A percentile compares a stretch with the other conserved stretches of the same genome.
Conservation (phyloP, 2,329 filamentous ascomycete genomes). For the Arthrocladium fulminans region DNA sequence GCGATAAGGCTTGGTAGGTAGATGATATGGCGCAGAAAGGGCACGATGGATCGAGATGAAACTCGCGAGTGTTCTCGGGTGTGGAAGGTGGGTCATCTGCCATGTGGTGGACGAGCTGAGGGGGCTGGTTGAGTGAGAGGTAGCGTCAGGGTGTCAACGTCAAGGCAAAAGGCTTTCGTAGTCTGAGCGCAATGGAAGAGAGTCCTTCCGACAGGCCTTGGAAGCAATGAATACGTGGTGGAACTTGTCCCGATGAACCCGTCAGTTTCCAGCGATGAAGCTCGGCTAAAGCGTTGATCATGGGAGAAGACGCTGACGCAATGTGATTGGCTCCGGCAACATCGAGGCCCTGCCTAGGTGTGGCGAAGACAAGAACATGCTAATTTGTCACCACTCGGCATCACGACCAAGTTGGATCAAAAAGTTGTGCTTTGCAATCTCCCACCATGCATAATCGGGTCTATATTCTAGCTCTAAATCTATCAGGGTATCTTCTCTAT, state of each 20-base stretch:
- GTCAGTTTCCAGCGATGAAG: not conserved
- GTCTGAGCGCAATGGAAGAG: too few relatives aligned
- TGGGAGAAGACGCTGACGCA: not conserved
- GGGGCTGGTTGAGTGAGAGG: not conserved
- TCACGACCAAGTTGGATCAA: too few relatives aligned
- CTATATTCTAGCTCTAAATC: not conserved
- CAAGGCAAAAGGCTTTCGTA: too few relatives aligned
- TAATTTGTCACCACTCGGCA: too few relatives aligned
- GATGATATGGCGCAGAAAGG: slow-evolving; percentile 52
- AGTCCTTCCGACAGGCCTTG: too few relatives aligned
- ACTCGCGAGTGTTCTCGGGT: not conserved
- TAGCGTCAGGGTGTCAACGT: not conserved
- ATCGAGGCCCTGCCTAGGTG: too few relatives aligned
- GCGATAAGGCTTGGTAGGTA: slow-evolving; percentile 37
- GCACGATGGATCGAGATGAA: slow-evolving; percentile 28
- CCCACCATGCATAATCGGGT: too few relatives aligned
- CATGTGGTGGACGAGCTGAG: not conserved
- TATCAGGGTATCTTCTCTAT: not conserved
- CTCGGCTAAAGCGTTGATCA: slow-evolving; percentile 1
- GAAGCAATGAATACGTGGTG: not conserved
- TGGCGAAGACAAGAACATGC: too few relatives aligned
- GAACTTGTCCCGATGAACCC: not conserved
- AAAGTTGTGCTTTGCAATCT: too few relatives aligned
- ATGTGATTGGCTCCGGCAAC: not conserved
- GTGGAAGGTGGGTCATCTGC: not conserved